Percentiles rank a stretch among this genome's conserved stretches.
Conservation (phyloP, 805 yeast genomes). For the Candida ovalis region DNA sequence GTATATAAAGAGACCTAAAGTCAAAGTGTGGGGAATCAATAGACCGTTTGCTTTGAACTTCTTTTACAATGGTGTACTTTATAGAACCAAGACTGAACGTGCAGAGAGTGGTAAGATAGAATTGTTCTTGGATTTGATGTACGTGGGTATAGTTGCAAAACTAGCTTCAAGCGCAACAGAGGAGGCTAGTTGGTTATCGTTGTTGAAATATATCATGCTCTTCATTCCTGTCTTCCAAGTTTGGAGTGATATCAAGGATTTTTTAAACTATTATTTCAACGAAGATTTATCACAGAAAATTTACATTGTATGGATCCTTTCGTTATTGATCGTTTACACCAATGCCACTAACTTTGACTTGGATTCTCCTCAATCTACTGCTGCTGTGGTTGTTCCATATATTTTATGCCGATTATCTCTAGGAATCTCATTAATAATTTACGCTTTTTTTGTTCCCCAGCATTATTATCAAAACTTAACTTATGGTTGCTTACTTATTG, state of each 20-base stretch:
- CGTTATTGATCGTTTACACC: constrained; percentile 45
- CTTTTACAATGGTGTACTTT: constrained; percentile 53
- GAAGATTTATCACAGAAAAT: constrained; percentile 55
- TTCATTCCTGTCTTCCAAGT: constrained; percentile 60
- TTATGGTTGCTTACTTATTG: constrained; percentile 30
- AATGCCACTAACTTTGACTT: constrained; percentile 40
- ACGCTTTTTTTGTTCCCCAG: constrained; percentile 44
- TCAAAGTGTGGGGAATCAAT: constrained; percentile 35
- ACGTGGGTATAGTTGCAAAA: constrained; percentile 61
- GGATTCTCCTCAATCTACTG: constrained; percentile 36
- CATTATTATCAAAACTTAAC: constrained; percentile 48
- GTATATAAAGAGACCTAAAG: constrained; percentile 41
- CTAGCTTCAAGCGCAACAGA: constrained; percentile 52
- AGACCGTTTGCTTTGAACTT: constrained; percentile 59
- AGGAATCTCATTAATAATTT: constrained; percentile 31
- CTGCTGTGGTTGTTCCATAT: constrained; percentile 44
- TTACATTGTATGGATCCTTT: constrained; percentile 50
- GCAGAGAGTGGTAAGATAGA: constrained; percentile 47
- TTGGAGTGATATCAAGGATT: constrained; percentile 62
- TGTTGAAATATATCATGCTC: constrained; percentile 45
- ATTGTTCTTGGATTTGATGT: constrained; percentile 57
- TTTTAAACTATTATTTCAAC: constrained; percentile 59
- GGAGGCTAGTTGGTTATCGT: constrained; percentile 43
- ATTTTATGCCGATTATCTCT: constrained; percentile 43
- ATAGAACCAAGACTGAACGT: constrained; percentile 53